phyloP scores from a whole-genome alignment of 495 filamentous ascomycete genomes.

The Xylaria sp. region DNA sequence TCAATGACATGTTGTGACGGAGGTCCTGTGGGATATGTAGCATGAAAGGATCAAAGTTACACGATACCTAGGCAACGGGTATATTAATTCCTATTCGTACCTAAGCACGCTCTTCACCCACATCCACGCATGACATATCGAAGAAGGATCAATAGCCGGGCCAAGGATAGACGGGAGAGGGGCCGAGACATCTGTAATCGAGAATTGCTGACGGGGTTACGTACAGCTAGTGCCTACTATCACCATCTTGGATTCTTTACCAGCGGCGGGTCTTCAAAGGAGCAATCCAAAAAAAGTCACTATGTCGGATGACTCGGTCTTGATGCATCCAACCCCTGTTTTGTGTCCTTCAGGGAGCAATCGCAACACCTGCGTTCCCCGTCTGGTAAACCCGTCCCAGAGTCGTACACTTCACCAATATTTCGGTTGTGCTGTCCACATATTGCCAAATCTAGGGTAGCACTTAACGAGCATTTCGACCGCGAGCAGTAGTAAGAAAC shows the following conservation, averaged over 20 bases:
- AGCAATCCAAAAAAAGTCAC: background rate
- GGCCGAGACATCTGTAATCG: background rate
- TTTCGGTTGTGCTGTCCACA: background rate
- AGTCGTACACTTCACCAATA: background rate
- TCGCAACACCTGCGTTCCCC: background rate
- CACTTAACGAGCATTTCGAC: background rate
- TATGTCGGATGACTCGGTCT: background rate
- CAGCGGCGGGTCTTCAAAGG: background rate
- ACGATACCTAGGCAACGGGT: too few relatives aligned
- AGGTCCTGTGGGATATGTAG: too few relatives aligned
- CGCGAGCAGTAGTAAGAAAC: background rate
- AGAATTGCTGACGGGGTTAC: background rate
- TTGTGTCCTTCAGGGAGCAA: background rate
- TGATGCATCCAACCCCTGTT: background rate
- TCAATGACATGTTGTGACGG: too few relatives aligned
- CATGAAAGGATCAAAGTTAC: too few relatives aligned
- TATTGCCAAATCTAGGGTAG: background rate
- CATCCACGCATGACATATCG: background rate
- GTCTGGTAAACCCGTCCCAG: background rate
- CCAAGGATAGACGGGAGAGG: background rate
- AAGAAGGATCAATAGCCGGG: background rate
- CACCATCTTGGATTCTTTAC: background rate
- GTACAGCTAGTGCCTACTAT: background rate
- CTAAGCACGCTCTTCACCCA: background rate
- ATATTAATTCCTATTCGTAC: too few relatives aligned